Conservation (phyloP, 1,139 yeast genomes). For the Pneumocystis jirovecii region DNA sequence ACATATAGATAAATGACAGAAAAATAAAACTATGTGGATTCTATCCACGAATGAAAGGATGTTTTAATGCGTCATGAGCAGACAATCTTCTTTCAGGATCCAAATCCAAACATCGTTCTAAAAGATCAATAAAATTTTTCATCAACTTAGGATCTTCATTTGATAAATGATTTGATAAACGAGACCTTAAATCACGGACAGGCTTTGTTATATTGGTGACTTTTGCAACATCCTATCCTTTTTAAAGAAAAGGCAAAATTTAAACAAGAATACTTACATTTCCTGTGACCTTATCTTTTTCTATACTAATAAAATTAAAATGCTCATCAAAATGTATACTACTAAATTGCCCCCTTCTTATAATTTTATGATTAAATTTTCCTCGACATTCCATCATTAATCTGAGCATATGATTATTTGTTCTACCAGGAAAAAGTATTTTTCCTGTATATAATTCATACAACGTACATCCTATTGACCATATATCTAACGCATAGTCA, state of each 20-base stretch:
- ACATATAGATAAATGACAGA: neutral
- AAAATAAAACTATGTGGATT: neutral
- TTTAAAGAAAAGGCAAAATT: slow-evolving; percentile 3
- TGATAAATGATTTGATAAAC: slow-evolving; percentile 2
- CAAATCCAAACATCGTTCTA: slow-evolving; percentile 54
- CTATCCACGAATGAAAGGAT: slow-evolving; percentile 43
- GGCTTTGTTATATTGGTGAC: slow-evolving; percentile 6
- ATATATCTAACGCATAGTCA: slow-evolving; percentile 65
- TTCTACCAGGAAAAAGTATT: slow-evolving; percentile 65
- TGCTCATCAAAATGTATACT: slow-evolving; percentile 22
- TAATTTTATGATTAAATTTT: slow-evolving; percentile 21
- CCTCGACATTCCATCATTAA: slow-evolving; percentile 25
- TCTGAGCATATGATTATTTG: slow-evolving; percentile 25
- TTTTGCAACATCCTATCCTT: neutral
- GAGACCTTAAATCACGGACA: slow-evolving; percentile 11
- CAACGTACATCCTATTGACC: slow-evolving; percentile 87
- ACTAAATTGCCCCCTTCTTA: slow-evolving; percentile 21
- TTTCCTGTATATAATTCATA: slow-evolving; percentile 76
- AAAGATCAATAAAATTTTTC: slow-evolving; percentile 34
- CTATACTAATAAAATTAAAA: slow-evolving; percentile 19
- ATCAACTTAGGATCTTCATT: slow-evolving; percentile 8
- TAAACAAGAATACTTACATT: slow-evolving; percentile 14
- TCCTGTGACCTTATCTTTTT: slow-evolving; percentile 20
- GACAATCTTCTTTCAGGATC: slow-evolving; percentile 60
- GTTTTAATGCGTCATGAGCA: slow-evolving; percentile 53